phyloP scores from a whole-genome alignment of 345 rosid genomes.

The Nasturtium officinale region DNA sequence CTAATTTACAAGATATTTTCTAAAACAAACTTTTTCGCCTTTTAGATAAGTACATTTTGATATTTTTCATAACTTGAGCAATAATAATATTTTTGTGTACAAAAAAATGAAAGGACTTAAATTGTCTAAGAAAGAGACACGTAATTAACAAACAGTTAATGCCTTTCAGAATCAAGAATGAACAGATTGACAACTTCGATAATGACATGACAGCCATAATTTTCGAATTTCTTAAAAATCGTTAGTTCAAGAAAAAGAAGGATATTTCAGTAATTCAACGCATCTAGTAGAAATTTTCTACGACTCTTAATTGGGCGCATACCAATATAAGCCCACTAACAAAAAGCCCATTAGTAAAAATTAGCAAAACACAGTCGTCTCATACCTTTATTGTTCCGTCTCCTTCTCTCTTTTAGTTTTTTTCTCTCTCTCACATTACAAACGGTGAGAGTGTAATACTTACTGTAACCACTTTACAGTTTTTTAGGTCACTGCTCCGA shows the following conservation, averaged over 20 bases:
- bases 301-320: not conserved
- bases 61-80: not conserved
- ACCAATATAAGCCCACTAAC: not conserved
- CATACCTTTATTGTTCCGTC: not conserved
- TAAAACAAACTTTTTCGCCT: not conserved
- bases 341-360: not conserved
- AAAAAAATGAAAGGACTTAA: not conserved
- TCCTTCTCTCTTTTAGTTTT: slow-evolving; percentile 14
- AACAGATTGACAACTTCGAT: slow-evolving; percentile 30
- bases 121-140: not conserved
- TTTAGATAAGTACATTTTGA: no score
- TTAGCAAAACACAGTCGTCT: slow-evolving; percentile 19
- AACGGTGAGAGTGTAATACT: slow-evolving; percentile 36
- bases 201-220: slow-evolving; percentile 35
- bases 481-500: slow-evolving; percentile 37
- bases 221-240: not conserved
- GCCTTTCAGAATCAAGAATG: not conserved
- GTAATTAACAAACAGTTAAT: slow-evolving; percentile 23
- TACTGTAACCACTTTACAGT: slow-evolving; percentile 36
- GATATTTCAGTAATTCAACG: not conserved
- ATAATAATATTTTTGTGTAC: not conserved
- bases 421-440: slow-evolving; percentile 35
- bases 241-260: not conserved
- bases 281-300: no score
- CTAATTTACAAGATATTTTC: not conserved